phyloP scores from a whole-genome alignment of 2,329 filamentous ascomycete species.

The Colletotrichum sp. region DNA sequence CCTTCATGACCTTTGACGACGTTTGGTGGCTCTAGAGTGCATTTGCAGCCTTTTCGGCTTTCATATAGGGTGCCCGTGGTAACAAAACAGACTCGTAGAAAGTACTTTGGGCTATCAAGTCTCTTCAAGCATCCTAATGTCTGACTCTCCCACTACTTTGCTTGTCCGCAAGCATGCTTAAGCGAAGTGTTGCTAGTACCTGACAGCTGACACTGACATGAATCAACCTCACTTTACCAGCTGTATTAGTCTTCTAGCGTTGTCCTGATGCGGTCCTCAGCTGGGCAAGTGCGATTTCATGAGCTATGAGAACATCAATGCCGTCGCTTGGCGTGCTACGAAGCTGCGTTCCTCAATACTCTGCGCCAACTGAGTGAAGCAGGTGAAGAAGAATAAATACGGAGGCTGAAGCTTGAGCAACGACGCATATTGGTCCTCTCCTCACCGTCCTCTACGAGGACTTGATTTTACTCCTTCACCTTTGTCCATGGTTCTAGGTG shows the following conservation, averaged over 20 bases:
- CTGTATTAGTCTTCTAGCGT: not conserved
- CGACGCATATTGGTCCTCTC: not conserved
- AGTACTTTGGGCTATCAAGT: accelerated
- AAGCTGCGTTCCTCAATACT: not conserved
- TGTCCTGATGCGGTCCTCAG: not conserved
- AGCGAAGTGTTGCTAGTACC: accelerated
- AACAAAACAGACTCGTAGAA: not conserved
- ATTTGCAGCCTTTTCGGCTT: accelerated
- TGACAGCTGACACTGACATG: accelerated
- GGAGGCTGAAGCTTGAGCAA: not conserved
- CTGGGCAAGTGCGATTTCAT: accelerated
- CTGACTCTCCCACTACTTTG: not conserved
- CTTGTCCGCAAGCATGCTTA: not conserved
- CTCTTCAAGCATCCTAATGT: accelerated
- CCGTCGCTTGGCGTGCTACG: not conserved
- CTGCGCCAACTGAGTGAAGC: not conserved
- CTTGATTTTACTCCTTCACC: accelerated
- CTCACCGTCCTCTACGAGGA: accelerated
- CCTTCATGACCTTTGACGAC: accelerated
- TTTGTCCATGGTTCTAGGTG: accelerated
- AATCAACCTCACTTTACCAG: not conserved
- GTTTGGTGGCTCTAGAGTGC: not conserved
- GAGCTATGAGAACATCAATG: accelerated
- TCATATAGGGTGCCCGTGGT: too few species aligned
- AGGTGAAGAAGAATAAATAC: accelerated